Base-by-base conservation (phyloP, 768 basidiomycete genomes). In the Glaciozyma antarctica region DNA sequence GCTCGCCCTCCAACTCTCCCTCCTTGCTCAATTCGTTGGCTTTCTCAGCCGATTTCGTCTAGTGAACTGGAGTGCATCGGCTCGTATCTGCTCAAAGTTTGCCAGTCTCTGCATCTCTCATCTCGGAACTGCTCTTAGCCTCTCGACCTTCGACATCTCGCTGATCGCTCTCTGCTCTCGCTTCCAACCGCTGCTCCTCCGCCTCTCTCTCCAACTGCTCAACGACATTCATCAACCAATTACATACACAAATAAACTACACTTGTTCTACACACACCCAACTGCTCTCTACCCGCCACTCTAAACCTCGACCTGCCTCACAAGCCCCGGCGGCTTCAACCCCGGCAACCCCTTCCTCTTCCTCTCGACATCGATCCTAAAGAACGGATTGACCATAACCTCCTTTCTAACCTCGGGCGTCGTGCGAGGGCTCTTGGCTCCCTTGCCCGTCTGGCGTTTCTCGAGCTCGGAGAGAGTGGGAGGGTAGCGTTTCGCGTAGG, bases 281-380 rank as follows among this genome's bases (percentile, higher is more conserved):
- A 17, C 67, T 48, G 2, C 16, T 9, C 16, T 48, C 44, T 34
- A 48, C 19, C 45, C 64, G 60, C 30, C 61, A 60, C 4, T 41
- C 21, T 41, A 41, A 41, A 12, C 38, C 5, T 13, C 67, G 52
- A 64, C 64, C 17, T 62, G 63, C 56, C 64, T 68, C n/a, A 54
- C 56, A 16, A 68, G 49, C 26, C 7, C 8, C 17, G 26, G 41
- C 17, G 26, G 41, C 16, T 2, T n/a, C 21, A 26, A 13, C 21
- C 49, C 24, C 0, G 67, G 67, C 5, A 63, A 60, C 30, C 55
- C 28, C 49, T 61, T 64, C 30, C 28, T 48, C 61, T 52, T 41
- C 49, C 26, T 26, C 26, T 51, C 49, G 12, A 15, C 49, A 24
- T 24, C 49, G 2, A n/a, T 12, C 49, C 6, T 24, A 16, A 51